Evolutionary conservation across 2,329 filamentous ascomycete genomes (phyloP).

Genomic region (Harringtonia aguacate): DNA sequence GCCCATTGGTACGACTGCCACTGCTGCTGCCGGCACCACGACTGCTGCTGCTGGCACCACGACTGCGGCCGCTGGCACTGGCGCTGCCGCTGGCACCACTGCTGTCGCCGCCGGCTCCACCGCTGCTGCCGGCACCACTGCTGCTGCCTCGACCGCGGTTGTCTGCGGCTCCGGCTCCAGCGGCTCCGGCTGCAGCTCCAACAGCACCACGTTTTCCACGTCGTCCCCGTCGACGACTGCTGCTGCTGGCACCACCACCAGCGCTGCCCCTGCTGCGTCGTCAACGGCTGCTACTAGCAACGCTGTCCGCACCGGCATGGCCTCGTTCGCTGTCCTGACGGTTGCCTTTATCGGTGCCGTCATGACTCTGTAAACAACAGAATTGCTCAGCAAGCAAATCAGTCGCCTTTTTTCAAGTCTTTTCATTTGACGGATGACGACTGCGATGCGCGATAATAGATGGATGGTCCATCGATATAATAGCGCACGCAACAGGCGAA

Average conservation of each 20-base stretch:
- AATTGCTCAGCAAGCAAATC: too few relatives aligned
- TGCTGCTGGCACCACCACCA: neutral
- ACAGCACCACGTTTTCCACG: neutral
- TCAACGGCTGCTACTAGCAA: conserved; percentile 15
- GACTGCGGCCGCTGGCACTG: neutral
- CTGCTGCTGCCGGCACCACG: conserved; percentile 5
- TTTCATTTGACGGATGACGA: too few relatives aligned
- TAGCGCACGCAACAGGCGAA: neutral
- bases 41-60: conserved; percentile 11
- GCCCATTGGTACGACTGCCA: conserved; percentile 11
- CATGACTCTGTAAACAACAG: conserved; percentile 20
- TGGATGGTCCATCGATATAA: neutral
- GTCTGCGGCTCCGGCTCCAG: neutral
- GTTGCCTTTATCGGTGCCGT: neutral
- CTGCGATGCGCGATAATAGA: too few relatives aligned
- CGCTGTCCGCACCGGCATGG: conserved; percentile 19
- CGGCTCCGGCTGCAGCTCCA: neutral
- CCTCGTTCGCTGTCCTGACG: conserved; percentile 23
- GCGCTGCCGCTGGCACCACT: neutral
- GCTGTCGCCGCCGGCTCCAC: neutral
- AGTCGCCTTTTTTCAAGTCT: too few relatives aligned
- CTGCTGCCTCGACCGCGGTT: neutral
- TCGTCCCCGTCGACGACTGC: neutral
- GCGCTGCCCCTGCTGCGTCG: conserved; percentile 14
- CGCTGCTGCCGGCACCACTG: neutral